phyloP scores from a whole-genome alignment of 2,329 filamentous ascomycete species.

The Diatrype stigma region DNA sequence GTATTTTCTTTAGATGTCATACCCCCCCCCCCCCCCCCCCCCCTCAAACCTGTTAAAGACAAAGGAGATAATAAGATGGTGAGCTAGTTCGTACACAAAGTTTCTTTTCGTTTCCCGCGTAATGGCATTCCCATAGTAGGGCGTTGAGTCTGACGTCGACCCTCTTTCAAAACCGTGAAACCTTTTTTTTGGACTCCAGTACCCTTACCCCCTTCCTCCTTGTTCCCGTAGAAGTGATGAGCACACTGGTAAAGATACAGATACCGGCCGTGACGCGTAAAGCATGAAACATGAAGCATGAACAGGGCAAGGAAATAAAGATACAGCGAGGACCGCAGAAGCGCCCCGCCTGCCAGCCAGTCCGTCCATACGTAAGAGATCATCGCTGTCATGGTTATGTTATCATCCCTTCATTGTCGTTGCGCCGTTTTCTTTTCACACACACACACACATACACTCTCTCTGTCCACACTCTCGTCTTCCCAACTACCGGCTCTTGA shows the following conservation, averaged over 20 bases:
- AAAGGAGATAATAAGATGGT: background rate
- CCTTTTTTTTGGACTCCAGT: no score
- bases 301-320: conserved; percentile 4
- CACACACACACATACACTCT: no score
- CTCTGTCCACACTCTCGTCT: background rate
- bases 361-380: no score
- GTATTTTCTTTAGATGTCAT: no score
- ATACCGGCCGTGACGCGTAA: no score
- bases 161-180: background rate
- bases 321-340: conserved; percentile 3
- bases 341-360: conserved; percentile 1
- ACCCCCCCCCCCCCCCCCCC: background rate
- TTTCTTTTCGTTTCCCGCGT: background rate
- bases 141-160: background rate
- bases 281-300: no score
- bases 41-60: background rate
- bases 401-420: conserved; percentile 8
- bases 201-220: no score
- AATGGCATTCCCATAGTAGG: background rate
- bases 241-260: no score
- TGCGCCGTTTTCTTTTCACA: conserved; percentile 5
- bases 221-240: no score
- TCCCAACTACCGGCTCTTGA: conserved; percentile 14
- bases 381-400: conserved; percentile 9
- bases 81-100: background rate